These are phyloP conservation scores for Cubamyces lactineus DNA, from an alignment of 768 basidiomycete species.

Conservation along the genomic window DNA sequence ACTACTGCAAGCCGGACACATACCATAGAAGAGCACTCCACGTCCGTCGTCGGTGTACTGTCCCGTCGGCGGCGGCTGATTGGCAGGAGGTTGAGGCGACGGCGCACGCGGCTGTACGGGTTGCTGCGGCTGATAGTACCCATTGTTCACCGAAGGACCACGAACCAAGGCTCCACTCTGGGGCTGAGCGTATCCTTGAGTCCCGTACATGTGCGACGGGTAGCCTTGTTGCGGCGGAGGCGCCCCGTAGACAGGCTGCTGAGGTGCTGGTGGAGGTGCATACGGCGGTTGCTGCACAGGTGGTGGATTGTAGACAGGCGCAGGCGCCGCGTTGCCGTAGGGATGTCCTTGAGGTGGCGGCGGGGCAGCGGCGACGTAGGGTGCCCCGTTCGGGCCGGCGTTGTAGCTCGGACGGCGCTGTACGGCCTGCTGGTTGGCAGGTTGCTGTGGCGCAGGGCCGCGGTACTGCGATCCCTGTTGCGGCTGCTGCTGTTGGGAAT, in stretches of 20 bases:
- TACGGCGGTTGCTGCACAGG: slow-evolving; percentile 27
- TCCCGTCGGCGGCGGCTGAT: slow-evolving; percentile 55
- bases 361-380: slow-evolving; percentile 27
- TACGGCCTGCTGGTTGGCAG: slow-evolving; percentile 33
- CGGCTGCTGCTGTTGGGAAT: slow-evolving; percentile 33
- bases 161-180: slow-evolving; percentile 29
- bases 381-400: slow-evolving; percentile 31
- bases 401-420: slow-evolving; percentile 26
- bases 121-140: slow-evolving; percentile 39
- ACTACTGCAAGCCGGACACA: slow-evolving; percentile 31
- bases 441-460: slow-evolving; percentile 42
- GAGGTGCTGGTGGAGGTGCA: slow-evolving; percentile 27
- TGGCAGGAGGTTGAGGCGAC: slow-evolving; percentile 47
- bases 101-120: slow-evolving; percentile 49
- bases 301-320: slow-evolving; percentile 29
- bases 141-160: slow-evolving; percentile 31
- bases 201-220: slow-evolving; percentile 25
- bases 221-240: slow-evolving; percentile 11
- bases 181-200: slow-evolving; percentile 22
- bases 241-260: slow-evolving; percentile 31
- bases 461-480: slow-evolving; percentile 37
- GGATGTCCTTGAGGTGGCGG: slow-evolving; percentile 33
- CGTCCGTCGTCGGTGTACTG: slow-evolving; percentile 83
- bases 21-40: slow-evolving; percentile 87
- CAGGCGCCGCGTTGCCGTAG: slow-evolving; percentile 27